phyloP scores from a whole-genome alignment of 2,329 filamentous ascomycete species.

The Epichloe sylvatica region DNA sequence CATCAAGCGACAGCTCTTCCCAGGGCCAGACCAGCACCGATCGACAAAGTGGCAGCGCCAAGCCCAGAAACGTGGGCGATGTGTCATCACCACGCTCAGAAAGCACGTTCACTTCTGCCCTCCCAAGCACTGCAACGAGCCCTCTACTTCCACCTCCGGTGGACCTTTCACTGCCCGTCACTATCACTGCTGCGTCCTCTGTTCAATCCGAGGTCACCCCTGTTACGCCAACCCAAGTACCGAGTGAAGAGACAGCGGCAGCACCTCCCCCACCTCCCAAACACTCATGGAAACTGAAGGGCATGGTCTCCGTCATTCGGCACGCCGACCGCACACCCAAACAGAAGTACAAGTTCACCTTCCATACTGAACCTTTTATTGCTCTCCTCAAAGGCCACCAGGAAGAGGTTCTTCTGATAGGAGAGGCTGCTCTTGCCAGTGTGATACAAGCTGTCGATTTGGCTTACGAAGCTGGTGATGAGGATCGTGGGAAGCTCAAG shows the following conservation, averaged over 20 bases:
- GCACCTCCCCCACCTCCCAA: slow-evolving; percentile 61
- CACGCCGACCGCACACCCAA: slow-evolving; percentile 96
- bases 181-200: slow-evolving; percentile 24
- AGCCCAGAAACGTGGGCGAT: slow-evolving; percentile 13
- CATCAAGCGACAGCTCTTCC: slow-evolving; percentile 17
- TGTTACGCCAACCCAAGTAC: slow-evolving; percentile 8
- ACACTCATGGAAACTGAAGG: slow-evolving; percentile 95
- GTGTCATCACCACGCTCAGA: slow-evolving; percentile 21
- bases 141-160: slow-evolving; percentile 21
- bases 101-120: slow-evolving; percentile 17
- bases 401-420: slow-evolving; percentile 88
- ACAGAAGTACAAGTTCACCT: slow-evolving; percentile 99
- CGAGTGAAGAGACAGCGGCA: slow-evolving; percentile 32
- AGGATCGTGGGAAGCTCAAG: slow-evolving; percentile 78
- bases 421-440: slow-evolving; percentile 75
- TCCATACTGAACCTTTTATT: slow-evolving; percentile 92
- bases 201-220: slow-evolving; percentile 18
- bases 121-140: slow-evolving; percentile 23
- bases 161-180: slow-evolving; percentile 15
- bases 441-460: slow-evolving; percentile 78
- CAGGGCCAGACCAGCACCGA: slow-evolving; percentile 8
- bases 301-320: slow-evolving; percentile 88
- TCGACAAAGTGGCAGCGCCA: slow-evolving; percentile 11
- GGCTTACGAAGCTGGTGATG: slow-evolving; percentile 63
- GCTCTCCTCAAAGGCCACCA: slow-evolving; percentile 88